A percentile compares a stretch with the other conserved stretches of the same genome.
Conservation (phyloP, 2,329 filamentous ascomycete genomes). For the Hortaea sp. region DNA sequence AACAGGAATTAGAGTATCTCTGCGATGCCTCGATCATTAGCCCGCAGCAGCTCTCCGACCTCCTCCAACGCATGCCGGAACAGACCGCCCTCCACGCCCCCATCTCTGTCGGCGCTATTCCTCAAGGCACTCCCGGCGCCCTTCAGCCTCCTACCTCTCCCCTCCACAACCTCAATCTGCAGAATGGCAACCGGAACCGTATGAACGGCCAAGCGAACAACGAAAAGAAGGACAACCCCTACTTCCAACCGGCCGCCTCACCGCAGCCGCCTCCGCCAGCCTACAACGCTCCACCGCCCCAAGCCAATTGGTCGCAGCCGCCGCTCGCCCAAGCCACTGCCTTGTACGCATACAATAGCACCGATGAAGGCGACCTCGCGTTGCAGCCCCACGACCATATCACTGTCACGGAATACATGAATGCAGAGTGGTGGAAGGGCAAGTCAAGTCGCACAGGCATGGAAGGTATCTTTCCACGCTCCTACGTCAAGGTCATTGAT, state of each 20-base stretch:
- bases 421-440: constrained; percentile 94
- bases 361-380: constrained; percentile 71
- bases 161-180: constrained; percentile 26
- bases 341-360: constrained; percentile 71
- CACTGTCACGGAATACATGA: constrained; percentile 82
- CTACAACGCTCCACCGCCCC: constrained; percentile 40
- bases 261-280: constrained; percentile 44
- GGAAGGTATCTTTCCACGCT: constrained; percentile 92
- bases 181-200: constrained; percentile 14
- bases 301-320: constrained; percentile 30
- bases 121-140: constrained; percentile 15
- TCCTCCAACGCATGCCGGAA: constrained; percentile 63
- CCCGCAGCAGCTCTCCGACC: constrained; percentile 62
- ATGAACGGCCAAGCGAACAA: constrained; percentile 11
- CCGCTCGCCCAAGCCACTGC: constrained; percentile 66
- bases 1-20: constrained; percentile 84
- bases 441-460: constrained; percentile 69
- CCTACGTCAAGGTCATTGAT: constrained; percentile 67
- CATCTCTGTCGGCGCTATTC: constrained; percentile 26
- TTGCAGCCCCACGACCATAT: constrained; percentile 74
- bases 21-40: constrained; percentile 72
- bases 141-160: constrained; percentile 17
- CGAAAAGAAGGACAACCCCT: constrained; percentile 23
- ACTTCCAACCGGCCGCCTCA: constrained; percentile 29
- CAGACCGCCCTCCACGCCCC: constrained; percentile 49